These are phyloP conservation scores for Leishmania lainsoni DNA, from an alignment of 208 protist species.

Conservation along the genomic window DNA sequence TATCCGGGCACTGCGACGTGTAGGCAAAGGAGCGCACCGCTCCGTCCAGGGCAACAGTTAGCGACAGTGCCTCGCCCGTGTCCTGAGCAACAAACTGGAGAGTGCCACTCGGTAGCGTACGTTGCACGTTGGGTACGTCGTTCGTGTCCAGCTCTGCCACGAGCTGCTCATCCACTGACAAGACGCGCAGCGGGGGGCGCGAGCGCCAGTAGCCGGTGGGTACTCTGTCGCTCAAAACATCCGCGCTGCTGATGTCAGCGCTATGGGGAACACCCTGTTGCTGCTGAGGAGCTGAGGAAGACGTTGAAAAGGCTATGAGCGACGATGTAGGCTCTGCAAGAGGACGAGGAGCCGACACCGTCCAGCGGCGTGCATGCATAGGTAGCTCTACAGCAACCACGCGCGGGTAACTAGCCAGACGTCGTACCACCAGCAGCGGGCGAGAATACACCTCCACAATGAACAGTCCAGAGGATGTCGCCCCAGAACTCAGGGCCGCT, in stretches of 20 bases:
- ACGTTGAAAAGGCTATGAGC: neutral
- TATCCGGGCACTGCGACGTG: slow-evolving; percentile 68
- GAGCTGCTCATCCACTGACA: slow-evolving; percentile 59
- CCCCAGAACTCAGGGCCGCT: neutral
- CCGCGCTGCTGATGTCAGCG: neutral
- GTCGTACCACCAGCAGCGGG: slow-evolving; percentile 63
- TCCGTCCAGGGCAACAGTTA: slow-evolving; percentile 1
- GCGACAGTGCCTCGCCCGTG: slow-evolving; percentile 48
- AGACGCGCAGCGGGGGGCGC: slow-evolving; percentile 41
- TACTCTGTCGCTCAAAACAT: slow-evolving; percentile 14
- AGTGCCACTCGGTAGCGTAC: slow-evolving; percentile 55
- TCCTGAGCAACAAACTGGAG: slow-evolving; percentile 78
- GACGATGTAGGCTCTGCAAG: neutral
- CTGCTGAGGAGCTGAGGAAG: neutral
- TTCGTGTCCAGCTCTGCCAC: slow-evolving; percentile 57
- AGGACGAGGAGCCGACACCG: slow-evolving; percentile 47
- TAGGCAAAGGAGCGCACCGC: slow-evolving; percentile 27
- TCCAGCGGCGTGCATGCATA: slow-evolving; percentile 65
- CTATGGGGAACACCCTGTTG: neutral
- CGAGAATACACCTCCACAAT: slow-evolving; percentile 58
- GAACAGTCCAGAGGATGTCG: neutral
- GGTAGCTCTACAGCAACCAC: slow-evolving; percentile 54
- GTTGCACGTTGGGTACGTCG: slow-evolving; percentile 69
- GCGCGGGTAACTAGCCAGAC: slow-evolving; percentile 49
- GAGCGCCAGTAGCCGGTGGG: slow-evolving; percentile 53